Percentiles rank a stretch among this genome's conserved stretches.
Conservation (phyloP, 139 green algal genomes). For the Microglena sp. region DNA sequence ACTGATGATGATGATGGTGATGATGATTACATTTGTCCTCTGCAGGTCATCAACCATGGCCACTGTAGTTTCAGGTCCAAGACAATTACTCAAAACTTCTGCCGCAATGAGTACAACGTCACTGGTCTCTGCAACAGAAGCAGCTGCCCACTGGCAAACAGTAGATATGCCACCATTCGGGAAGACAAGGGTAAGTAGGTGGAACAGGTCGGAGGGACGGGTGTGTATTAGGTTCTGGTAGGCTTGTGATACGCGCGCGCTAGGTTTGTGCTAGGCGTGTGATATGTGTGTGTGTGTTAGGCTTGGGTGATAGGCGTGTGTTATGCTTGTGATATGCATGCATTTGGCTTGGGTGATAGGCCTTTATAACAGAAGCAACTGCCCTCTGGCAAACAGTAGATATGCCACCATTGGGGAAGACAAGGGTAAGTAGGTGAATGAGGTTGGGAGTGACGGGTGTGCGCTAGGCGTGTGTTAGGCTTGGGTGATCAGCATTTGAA, state of each 20-base stretch:
- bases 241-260: background rate
- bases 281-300: no score
- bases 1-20: background rate
- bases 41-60: constrained; percentile 89
- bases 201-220: background rate
- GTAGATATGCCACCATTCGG: constrained; percentile 83
- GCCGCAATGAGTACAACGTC: constrained; percentile 97
- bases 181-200: constrained; percentile 50
- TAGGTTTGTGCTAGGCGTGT: background rate
- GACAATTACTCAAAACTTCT: constrained; percentile 91
- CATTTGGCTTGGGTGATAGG: no score
- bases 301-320: no score
- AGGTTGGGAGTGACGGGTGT: background rate
- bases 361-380: constrained; percentile 84
- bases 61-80: constrained; percentile 93
- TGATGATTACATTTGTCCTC: no score
- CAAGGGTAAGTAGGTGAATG: no score
- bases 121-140: constrained; percentile 89
- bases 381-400: constrained; percentile 89
- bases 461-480: no score
- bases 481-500: constrained; percentile 93
- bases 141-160: constrained; percentile 94
- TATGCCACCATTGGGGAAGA: constrained; percentile 89
- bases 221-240: background rate
- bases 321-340: no score